These are phyloP conservation scores for Fusarium abutilonis DNA, from an alignment of 2,329 filamentous ascomycete species.

Conservation along the genomic window DNA sequence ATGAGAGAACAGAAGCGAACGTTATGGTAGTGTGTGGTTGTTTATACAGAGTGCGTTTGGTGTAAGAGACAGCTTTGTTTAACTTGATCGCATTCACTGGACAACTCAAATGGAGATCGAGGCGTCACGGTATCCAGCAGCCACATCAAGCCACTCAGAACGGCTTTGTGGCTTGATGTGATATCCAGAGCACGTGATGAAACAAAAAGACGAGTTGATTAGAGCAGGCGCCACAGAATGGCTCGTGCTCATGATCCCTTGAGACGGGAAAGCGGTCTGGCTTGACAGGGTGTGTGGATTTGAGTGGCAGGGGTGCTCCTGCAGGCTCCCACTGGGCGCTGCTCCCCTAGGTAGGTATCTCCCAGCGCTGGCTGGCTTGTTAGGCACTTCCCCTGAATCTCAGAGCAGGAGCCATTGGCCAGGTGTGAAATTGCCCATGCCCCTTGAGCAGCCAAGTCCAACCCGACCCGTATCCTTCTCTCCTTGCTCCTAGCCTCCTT, in stretches of 20 bases:
- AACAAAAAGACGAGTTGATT: conserved; percentile 26
- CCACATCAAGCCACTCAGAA: conserved; percentile 28
- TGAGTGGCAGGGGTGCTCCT: conserved; percentile 22
- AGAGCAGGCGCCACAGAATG: conserved; percentile 31
- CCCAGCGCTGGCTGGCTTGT: conserved; percentile 10
- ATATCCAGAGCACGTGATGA: conserved; percentile 27
- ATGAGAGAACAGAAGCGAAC: neutral
- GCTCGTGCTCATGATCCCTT: conserved; percentile 26
- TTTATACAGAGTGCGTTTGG: conserved; percentile 4
- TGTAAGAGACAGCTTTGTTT: conserved; percentile 27
- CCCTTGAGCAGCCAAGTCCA: conserved; percentile 42
- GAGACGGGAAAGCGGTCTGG: conserved; percentile 44
- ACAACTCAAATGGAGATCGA: conserved; percentile 16
- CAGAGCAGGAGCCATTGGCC: conserved; percentile 48
- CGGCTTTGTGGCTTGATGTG: conserved; percentile 7
- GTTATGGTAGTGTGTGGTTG: neutral
- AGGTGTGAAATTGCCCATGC: conserved; percentile 48
- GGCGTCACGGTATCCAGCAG: conserved; percentile 33
- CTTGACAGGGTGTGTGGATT: conserved; percentile 42
- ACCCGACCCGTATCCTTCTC: conserved; percentile 44
- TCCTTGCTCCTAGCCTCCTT: conserved; percentile 45
- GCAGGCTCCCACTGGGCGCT: conserved; percentile 1
- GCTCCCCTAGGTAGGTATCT: conserved; percentile 1
- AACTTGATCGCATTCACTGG: conserved; percentile 32
- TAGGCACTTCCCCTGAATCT: conserved; percentile 46